Base-by-base conservation (phyloP, 495 filamentous ascomycete species). In the Lentithecium fluviatile region DNA sequence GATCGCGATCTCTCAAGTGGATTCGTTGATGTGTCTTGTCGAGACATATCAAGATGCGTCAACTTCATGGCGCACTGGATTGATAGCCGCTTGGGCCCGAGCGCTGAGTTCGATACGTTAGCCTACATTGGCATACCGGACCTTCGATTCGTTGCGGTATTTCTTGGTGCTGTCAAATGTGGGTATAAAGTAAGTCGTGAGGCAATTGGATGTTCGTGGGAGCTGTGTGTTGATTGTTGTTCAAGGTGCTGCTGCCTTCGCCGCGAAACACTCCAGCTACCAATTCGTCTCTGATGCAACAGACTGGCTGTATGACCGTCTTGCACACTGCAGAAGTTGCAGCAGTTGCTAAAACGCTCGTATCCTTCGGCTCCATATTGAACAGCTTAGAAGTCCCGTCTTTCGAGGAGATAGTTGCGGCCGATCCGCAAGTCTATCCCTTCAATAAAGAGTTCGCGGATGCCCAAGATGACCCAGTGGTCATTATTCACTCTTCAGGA, bases 401-500 rank as follows among this genome's bases (percentile, higher is more conserved):
- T 13, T 62, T 62, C 36, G 34, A 42, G 19, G 58, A 55, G 13
- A 62, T 62, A 42, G 17, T 62, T 4, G 10, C 37, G 11, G 55
- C 50, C 37, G 26, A 34, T 17, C 58, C 58, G 1, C 7, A 17
- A 13, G 8, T n/a, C 2, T 49, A 49, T 23, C 51, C 40, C 5
- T 62, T 40, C 43, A 12, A 19, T 21, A 45, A 65, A 20, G 15
- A 1, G 6, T 65, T 50, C 23, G 57, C 50, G 0, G 12, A 51
- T 4, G 62, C 36, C 6, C 40, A 65, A 21, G 21, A 60, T 46
- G 52, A 61, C 17, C 56, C 56, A 20, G 46, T 65, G 2, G 24
- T 61, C 11, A 38, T 65, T 17, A 19, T 65, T 7, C 56, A 65
- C 21, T 65, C 62, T 3, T 65, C 62, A 1, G 62, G 62, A 2